These are phyloP conservation scores for Chytriomyces sp. DNA, from an alignment of 192 early-diverging fungal genomes.

Conservation along the genomic window DNA sequence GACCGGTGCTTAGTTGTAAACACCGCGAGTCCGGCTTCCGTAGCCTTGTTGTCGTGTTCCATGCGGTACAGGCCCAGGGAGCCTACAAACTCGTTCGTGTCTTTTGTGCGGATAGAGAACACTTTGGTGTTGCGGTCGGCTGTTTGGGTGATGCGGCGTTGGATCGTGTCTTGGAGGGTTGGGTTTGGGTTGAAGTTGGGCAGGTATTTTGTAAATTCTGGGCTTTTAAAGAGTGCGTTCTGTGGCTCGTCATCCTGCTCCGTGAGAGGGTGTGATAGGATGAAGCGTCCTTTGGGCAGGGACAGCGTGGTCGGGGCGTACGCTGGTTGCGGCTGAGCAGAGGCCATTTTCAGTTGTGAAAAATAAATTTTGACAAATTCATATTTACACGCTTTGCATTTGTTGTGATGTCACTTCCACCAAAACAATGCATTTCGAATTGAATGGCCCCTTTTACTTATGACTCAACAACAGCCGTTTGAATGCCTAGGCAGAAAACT, in stretches of 20 bases:
- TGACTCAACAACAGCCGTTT: too few species aligned
- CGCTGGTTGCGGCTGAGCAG: not conserved
- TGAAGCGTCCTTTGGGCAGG: not conserved
- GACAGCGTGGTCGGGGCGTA: not conserved
- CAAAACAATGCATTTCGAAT: too few species aligned
- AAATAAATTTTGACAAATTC: too few species aligned
- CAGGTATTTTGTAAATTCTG: conserved; percentile 4
- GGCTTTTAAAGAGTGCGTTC: not conserved
- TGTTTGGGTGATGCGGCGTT: not conserved
- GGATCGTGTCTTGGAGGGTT: not conserved
- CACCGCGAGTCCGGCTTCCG: not conserved
- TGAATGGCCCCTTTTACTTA: too few species aligned
- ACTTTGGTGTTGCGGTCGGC: conserved; percentile 1
- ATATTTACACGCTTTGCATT: too few species aligned
- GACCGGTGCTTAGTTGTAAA: not conserved
- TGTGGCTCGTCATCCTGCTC: not conserved
- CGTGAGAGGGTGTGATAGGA: conserved; percentile 3
- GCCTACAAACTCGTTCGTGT: conserved; percentile 13
- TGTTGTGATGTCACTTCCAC: too few species aligned
- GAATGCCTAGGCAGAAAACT: too few species aligned
- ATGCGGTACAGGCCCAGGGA: conserved; percentile 10
- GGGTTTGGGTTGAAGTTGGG: conserved; percentile 19
- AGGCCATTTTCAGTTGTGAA: too few species aligned
- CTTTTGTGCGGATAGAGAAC: not conserved
- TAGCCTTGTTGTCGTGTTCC: conserved; percentile 3